Evolutionary conservation across 163 green algal species (phyloP).

Genomic region (Chlamydomonas reinhardtii): DNA sequence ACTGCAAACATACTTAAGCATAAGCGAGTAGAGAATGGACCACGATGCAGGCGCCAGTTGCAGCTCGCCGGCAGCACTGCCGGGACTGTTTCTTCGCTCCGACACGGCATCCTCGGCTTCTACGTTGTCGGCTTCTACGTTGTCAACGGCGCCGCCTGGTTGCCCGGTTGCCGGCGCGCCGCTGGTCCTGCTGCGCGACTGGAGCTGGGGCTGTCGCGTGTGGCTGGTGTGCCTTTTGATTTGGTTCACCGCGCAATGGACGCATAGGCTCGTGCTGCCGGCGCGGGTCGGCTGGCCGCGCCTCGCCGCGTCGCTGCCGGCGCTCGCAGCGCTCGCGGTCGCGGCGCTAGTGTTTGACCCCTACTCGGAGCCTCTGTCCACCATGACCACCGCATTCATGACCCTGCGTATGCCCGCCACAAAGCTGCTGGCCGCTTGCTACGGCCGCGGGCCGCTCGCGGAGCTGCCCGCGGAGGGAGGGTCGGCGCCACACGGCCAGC

Average conservation of each 20-base stretch:
- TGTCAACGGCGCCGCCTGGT: neutral
- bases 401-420: constrained; percentile 18
- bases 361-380: neutral
- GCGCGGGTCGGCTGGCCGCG: neutral
- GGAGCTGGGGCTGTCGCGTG: neutral
- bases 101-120: too few species aligned
- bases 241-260: constrained; percentile 11
- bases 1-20: too few species aligned
- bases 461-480: neutral
- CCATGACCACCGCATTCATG: constrained; percentile 21
- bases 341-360: constrained; percentile 33
- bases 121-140: too few species aligned
- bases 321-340: neutral
- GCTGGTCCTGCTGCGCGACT: constrained; percentile 5
- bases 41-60: too few species aligned
- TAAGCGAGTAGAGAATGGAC: too few species aligned
- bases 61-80: neutral
- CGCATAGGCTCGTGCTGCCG: constrained; percentile 4
- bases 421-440: constrained; percentile 34
- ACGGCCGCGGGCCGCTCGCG: constrained; percentile 2
- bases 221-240: neutral
- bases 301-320: neutral
- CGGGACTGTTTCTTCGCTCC: neutral
- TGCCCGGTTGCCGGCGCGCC: neutral
- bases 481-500: neutral